phyloP scores from a whole-genome alignment of 306 rosid species.

The Vicia faba region DNA sequence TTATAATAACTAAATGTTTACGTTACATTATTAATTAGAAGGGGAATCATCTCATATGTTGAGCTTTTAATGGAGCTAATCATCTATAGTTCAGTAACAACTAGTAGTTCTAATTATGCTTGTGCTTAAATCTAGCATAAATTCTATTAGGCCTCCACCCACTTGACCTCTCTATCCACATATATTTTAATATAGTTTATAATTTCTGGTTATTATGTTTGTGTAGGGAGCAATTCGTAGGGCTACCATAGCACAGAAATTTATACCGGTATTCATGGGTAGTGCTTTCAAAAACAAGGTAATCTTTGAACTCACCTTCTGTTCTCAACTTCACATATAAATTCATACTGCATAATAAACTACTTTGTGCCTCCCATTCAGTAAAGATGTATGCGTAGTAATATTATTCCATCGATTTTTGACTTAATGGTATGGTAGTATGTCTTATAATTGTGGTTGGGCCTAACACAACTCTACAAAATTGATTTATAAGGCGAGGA shows the following conservation, averaged over 20 bases:
- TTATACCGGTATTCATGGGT: slow-evolving; percentile 96
- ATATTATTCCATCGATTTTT: background rate
- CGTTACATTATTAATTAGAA: background rate
- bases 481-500: too few species aligned
- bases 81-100: background rate
- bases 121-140: slow-evolving; percentile 6
- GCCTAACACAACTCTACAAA: too few species aligned
- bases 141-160: background rate
- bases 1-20: background rate
- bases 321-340: slow-evolving; percentile 15
- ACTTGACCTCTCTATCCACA: background rate
- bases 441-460: background rate
- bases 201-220: slow-evolving; percentile 8
- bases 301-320: slow-evolving; percentile 20
- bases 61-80: slow-evolving; percentile 3
- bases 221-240: slow-evolving; percentile 87
- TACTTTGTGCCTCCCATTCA: slow-evolving; percentile 7
- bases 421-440: slow-evolving; percentile 13
- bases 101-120: slow-evolving; percentile 10
- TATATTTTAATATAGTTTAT: slow-evolving; percentile 20
- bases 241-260: slow-evolving; percentile 82
- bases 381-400: background rate
- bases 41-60: background rate
- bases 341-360: background rate
- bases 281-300: slow-evolving; percentile 99